Percentiles rank a stretch among this genome's conserved stretches.
phyloP scores from a whole-genome alignment of 179 eudicot species.

The Silene noctiflora region DNA sequence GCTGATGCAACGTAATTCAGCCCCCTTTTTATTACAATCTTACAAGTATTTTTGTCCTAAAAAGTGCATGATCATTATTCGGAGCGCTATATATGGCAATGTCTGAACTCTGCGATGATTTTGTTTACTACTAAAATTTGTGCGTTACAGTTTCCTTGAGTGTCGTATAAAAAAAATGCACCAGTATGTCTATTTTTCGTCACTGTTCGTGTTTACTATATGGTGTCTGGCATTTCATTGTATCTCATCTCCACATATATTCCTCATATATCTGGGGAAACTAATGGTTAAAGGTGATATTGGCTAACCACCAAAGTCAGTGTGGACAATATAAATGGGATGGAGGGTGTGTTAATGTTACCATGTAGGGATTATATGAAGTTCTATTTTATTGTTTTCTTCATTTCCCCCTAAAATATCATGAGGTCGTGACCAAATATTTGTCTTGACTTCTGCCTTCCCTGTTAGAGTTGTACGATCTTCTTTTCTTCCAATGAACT shows the following conservation, averaged over 20 bases:
- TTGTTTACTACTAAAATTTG: too few species aligned
- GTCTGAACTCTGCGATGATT: not conserved
- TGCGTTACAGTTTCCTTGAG: too few species aligned
- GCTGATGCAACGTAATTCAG: slow-evolving; percentile 53
- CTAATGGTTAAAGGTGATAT: too few species aligned
- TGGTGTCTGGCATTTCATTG: not conserved
- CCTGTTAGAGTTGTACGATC: not conserved
- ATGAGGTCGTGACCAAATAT: not conserved
- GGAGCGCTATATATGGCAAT: not conserved
- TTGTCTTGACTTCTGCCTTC: not conserved
- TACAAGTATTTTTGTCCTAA: not conserved
- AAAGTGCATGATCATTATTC: too few species aligned
- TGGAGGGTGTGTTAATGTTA: too few species aligned
- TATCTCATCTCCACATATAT: too few species aligned
- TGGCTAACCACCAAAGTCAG: too few species aligned
- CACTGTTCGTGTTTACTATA: not conserved
- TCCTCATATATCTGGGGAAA: too few species aligned
- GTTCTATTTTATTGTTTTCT: not conserved
- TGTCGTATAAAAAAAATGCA: not conserved
- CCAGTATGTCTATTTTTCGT: not conserved
- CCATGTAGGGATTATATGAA: not conserved
- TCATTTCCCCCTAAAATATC: not conserved
- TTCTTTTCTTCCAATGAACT: not conserved
- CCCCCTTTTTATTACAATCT: not conserved
- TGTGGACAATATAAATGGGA: too few species aligned